Base-by-base conservation (phyloP, 2,329 filamentous ascomycete species). In the Fusarium sp. region DNA sequence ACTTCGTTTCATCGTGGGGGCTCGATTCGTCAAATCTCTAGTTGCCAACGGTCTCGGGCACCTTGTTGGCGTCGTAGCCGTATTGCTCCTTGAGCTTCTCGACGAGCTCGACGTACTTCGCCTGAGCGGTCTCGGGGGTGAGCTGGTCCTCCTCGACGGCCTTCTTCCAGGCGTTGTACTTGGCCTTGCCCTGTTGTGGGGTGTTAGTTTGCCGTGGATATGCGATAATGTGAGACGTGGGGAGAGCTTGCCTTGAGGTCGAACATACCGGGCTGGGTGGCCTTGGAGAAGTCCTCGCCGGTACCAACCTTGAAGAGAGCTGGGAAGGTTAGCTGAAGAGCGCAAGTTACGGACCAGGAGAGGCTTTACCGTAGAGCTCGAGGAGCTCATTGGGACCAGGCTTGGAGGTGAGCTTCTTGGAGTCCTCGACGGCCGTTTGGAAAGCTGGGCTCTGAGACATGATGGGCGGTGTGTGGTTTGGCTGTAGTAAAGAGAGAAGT, bases 141-240 rank as follows among this genome's bases (percentile, higher is more conserved):
- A 89, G 78, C 43, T 61, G n/a, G 51, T 86, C 88, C 63, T 90
- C 86, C 66, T 94, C 87, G 75, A 88, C 87, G 67, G 90, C 76
- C 77, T 90, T 86, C 81, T 93, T 83, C 94, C 94, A 97, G 56
- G 91, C 89, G 75, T 85, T 87, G 83, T 90, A 88, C 87, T 97
- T 97, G 75, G 89, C 89, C 84, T 96, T 97, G 82, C 85, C 89
- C 92, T 94, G 74, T 72, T 52, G 53, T n/a, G 22, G 33, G 28
- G 8, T 26, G 52, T 74, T 68, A 74, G 53, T 43, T 42, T 22
- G 43, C 18, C 6, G 26, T 14, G 20, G 6, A 44, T 43, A 14
- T 31, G 28, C 4, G 28, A 9, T 18, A 17, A 8, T 20, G 20
- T n/a, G 26, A 28, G 10, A 43, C 10, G 34, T 24, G 45, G 22